Evolutionary conservation across 2,329 filamentous ascomycete species (phyloP).

Genomic region (Trichoderma guizhouense): DNA sequence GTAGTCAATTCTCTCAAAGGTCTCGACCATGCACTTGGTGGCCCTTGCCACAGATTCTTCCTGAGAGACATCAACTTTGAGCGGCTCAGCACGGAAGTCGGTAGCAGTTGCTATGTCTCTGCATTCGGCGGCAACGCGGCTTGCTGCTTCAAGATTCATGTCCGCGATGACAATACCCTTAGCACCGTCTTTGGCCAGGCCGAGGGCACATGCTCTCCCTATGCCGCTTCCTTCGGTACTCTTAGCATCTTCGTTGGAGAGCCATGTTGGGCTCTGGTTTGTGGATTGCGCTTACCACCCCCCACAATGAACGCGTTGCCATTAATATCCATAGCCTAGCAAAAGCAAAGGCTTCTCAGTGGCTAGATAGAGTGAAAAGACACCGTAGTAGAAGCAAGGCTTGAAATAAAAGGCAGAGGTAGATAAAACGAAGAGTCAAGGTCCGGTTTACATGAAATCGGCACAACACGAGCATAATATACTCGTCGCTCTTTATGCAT

Average conservation of each 20-base stretch:
- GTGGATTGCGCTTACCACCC: neutral
- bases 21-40: constrained; percentile 5
- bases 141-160: constrained; percentile 15
- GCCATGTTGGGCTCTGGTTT: too few relatives aligned
- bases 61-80: constrained; percentile 18
- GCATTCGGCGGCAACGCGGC: constrained; percentile 8
- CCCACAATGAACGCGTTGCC: constrained; percentile 6
- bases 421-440: neutral
- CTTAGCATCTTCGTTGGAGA: neutral
- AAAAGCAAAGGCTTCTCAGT: too few relatives aligned
- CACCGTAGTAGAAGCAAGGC: neutral
- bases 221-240: constrained; percentile 24
- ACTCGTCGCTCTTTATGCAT: neutral
- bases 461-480: neutral
- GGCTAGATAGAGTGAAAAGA: neutral
- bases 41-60: constrained; percentile 18
- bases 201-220: constrained; percentile 15
- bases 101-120: constrained; percentile 15
- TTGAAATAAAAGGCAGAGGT: neutral
- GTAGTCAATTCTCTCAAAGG: constrained; percentile 23
- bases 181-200: constrained; percentile 20
- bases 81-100: constrained; percentile 4
- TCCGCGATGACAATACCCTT: constrained; percentile 19
- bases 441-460: neutral
- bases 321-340: neutral